Evolutionary conservation across 495 filamentous ascomycete genomes (phyloP), one percentile per base, ranked within the genome.

Genomic region (Acidomyces sp.): DNA sequence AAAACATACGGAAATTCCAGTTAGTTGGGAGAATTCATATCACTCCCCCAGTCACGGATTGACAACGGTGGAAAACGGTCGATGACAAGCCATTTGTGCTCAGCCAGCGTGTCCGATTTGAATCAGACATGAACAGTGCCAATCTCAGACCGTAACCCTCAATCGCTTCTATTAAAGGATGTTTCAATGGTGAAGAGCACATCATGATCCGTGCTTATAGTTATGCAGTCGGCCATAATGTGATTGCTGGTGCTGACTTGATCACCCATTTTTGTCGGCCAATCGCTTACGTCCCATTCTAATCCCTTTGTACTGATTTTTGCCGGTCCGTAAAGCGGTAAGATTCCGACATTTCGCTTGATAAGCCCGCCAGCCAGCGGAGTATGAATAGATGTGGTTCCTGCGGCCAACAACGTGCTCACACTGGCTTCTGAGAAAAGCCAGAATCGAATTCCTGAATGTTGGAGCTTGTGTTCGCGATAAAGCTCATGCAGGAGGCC

Each of bases 171-270:
- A n/a, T n/a, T n/a, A n/a, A n/a, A n/a, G n/a, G n/a, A 43, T 19
- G 43, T 24, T 27, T 92, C 86, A 44, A 93, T 70, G 1, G 90
- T 95, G 59, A 95, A 93, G 27, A 96, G 55, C 11, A 94, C 78
- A 39, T 75, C 69, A 43, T 69, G 73, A 6, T 70, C 71, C 22
- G 82, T 76, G 52, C 72, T 59, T 3, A 83, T 58, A 37, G 67
- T 65, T 1, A 92, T 68, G 6, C 53, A 47, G 7, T 72, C 40
- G 62, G 62, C 36, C 62, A 34, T 64, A 20, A 93, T 71, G 53
- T 87, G 81, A 62, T 97, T 97, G 59, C 90, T 97, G 32, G 90
- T 96, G 53, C 86, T 94, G 45, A 97, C 61, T 52, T 80, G 74
- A 0, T 76, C 75, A 0, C 88, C 90, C 58, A 96, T 85, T 50